Base-by-base conservation (phyloP, 257 asterid species). In the Fraxinus anomala region DNA sequence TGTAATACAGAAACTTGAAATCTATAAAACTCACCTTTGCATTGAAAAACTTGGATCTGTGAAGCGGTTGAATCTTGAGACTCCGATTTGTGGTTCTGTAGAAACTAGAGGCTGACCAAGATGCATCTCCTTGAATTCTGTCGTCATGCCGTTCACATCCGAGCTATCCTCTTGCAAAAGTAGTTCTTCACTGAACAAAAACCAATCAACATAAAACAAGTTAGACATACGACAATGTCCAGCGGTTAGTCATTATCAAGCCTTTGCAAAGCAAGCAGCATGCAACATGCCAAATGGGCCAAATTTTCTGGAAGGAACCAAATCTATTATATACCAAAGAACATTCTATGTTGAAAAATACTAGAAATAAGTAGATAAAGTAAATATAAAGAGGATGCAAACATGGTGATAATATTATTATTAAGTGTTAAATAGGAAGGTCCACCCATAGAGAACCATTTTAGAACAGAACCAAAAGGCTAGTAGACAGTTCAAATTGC, bases 131-230 rank as follows among this genome's bases (percentile, higher is more conserved):
- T 81, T 88, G 82, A 94, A 92, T 77, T 93, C 98, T 80, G 82
- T 85, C 39, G 90, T 39, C 85, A 93, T 76, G 88, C 75, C 85
- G 85, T 87, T 89, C 81, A 77, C 66, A 67, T 96, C 98, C 49
- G 92, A 86, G 86, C 77, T 84, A 79, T 96, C 97, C 87, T 93
- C 98, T 96, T 96, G 96, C 87, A 96, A 74, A 82, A 96, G 89
- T 80, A 86, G 88, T 85, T 96, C 99, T 82, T 93, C 99, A 80
- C 99, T 96, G 93, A 74, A 86, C 72, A 78, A 75, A 80, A 59
- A 65, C 0, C 65, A 68, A 24, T 40, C 40, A 33, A 79, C 66
- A 31, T 69, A 28, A 79, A 73, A 72, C 26, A 42, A 78, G 31
- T 23, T 9, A 21, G 8, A 23, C 26, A 59, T 23, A 23, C 31